Evolutionary conservation across 306 rosid genomes (phyloP).

Genomic region (Glycine tomentella): DNA sequence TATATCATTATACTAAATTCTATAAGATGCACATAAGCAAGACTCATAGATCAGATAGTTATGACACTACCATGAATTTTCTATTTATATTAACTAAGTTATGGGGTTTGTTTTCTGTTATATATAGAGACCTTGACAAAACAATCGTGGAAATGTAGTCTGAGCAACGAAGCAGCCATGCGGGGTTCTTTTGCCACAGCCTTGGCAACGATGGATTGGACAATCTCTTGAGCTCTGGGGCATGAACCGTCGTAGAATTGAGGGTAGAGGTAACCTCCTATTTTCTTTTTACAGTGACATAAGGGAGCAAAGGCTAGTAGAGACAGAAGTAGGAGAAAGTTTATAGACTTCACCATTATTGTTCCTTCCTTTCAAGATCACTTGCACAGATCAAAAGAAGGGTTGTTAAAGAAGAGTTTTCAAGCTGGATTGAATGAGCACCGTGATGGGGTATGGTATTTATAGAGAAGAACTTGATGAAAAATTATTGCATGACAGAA

Average conservation of each 20-base stretch:
- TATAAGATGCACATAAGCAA: background rate
- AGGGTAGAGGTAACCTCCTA: slow-evolving; percentile 65
- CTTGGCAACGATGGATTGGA: slow-evolving; percentile 70
- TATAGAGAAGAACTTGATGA: slow-evolving; percentile 53
- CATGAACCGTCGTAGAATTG: slow-evolving; percentile 82
- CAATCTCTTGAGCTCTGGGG: slow-evolving; percentile 73
- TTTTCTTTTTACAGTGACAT: slow-evolving; percentile 50
- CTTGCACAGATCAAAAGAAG: slow-evolving; percentile 35
- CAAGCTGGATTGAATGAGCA: slow-evolving; percentile 35
- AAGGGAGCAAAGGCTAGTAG: slow-evolving; percentile 69
- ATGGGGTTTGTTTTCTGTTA: too few species aligned
- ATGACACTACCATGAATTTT: slow-evolving; percentile 6
- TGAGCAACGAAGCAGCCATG: slow-evolving; percentile 86
- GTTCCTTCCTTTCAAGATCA: slow-evolving; percentile 12
- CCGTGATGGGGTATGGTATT: slow-evolving; percentile 45
- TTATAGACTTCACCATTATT: slow-evolving; percentile 58
- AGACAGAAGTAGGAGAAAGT: slow-evolving; percentile 57
- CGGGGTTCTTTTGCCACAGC: slow-evolving; percentile 80
- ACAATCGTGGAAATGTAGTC: slow-evolving; percentile 94
- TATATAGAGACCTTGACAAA: slow-evolving; percentile 71
- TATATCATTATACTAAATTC: background rate
- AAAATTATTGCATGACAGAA: slow-evolving; percentile 31
- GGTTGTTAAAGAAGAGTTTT: slow-evolving; percentile 35
- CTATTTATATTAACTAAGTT: background rate
- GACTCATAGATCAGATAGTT: background rate